Percentiles rank a stretch among this genome's conserved stretches.
These are phyloP conservation scores for Ceratonia siliqua DNA, from an alignment of 306 rosid genomes.

Conservation along the genomic window DNA sequence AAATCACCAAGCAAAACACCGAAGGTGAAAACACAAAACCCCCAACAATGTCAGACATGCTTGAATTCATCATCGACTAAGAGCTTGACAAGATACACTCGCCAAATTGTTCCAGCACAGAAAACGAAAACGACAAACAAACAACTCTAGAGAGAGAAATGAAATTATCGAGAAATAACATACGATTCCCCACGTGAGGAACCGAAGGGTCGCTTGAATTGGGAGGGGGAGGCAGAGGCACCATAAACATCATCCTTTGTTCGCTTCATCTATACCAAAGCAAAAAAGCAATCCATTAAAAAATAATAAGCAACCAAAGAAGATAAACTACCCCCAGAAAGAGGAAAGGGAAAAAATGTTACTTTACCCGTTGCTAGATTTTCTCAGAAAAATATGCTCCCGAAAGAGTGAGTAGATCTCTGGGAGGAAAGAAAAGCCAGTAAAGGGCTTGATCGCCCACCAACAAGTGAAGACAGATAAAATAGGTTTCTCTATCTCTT, in stretches of 20 bases:
- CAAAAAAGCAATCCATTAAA: conserved; percentile 18
- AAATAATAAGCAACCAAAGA: neutral
- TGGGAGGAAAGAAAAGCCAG: conserved; percentile 6
- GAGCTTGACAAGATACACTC: neutral
- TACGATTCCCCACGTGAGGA: conserved; percentile 75
- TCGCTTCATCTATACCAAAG: conserved; percentile 63
- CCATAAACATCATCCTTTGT: conserved; percentile 59
- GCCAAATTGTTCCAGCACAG: neutral
- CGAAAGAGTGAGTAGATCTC: conserved; percentile 35
- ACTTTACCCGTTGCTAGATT: conserved; percentile 36
- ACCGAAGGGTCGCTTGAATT: conserved; percentile 62
- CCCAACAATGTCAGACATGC: conserved; percentile 18
- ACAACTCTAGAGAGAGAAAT: conserved; percentile 21
- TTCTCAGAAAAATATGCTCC: conserved; percentile 26
- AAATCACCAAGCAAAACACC: conserved; percentile 15
- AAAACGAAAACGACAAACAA: conserved; percentile 26
- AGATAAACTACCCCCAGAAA: conserved; percentile 9
- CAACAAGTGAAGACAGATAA: neutral
- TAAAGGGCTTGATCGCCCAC: conserved; percentile 40
- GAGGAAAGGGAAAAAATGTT: conserved; percentile 23
- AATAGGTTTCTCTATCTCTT: conserved; percentile 26
- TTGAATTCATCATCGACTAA: conserved; percentile 15
- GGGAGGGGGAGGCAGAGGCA: conserved; percentile 52
- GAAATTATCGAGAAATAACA: conserved; percentile 34
- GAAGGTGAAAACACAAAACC: neutral